phyloP scores from a whole-genome alignment of 2,329 filamentous ascomycete species.

The Fusarium irregulare region DNA sequence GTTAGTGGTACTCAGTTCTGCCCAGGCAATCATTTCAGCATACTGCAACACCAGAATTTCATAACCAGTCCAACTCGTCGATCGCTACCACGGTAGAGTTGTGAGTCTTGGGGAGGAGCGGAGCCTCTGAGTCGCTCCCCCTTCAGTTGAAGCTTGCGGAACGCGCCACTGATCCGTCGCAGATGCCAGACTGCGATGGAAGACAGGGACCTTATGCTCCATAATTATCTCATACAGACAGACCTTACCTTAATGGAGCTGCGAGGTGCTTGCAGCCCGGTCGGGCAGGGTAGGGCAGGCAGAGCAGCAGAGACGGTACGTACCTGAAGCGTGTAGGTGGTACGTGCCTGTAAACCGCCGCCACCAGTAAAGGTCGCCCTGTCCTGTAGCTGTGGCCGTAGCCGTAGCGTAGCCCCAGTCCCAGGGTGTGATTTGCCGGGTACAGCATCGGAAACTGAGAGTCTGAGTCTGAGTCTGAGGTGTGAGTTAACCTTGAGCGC shows the following conservation, averaged over 20 bases:
- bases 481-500: slow-evolving; percentile 22
- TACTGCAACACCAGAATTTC: not conserved
- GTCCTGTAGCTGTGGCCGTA: not conserved
- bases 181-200: slow-evolving; percentile 7
- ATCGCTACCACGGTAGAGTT: slow-evolving; percentile 4
- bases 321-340: slow-evolving; percentile 14
- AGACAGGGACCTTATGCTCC: slow-evolving; percentile 37
- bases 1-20: not conserved
- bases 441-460: slow-evolving; percentile 36
- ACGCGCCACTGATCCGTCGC: slow-evolving; percentile 42
- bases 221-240: slow-evolving; percentile 42
- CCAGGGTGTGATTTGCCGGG: slow-evolving; percentile 33
- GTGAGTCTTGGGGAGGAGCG: slow-evolving; percentile 32
- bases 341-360: slow-evolving; percentile 31
- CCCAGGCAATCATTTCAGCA: not conserved
- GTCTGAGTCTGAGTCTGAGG: slow-evolving; percentile 27
- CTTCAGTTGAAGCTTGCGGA: slow-evolving; percentile 38
- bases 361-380: slow-evolving; percentile 11
- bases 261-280: not conserved
- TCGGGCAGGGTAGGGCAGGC: not conserved
- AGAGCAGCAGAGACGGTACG: slow-evolving; percentile 20
- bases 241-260: slow-evolving; percentile 13
- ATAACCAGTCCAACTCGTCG: not conserved
- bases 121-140: slow-evolving; percentile 36
- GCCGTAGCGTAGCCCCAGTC: not conserved